Conservation (phyloP, 768 basidiomycete genomes). For the Suillus sp. region DNA sequence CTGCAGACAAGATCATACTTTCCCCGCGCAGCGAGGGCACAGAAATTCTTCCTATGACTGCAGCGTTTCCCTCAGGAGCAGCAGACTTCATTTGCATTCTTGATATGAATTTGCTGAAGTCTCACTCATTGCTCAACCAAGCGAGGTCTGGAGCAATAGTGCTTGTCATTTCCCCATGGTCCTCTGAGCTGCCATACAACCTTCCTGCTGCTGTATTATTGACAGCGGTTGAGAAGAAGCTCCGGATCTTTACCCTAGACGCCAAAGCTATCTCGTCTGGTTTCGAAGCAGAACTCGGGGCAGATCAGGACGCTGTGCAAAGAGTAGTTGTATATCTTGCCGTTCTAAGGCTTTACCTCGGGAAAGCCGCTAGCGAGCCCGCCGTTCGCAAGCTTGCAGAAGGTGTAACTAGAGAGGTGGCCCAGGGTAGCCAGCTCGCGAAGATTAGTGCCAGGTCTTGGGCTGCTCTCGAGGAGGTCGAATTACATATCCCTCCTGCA, state of each 20-base stretch:
- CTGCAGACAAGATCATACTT: constrained; percentile 69
- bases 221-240: constrained; percentile 50
- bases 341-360: constrained; percentile 84
- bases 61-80: constrained; percentile 54
- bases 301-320: constrained; percentile 47
- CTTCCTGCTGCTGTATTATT: constrained; percentile 53
- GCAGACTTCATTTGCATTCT: constrained; percentile 76
- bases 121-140: constrained; percentile 69
- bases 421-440: constrained; percentile 47
- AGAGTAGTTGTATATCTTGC: constrained; percentile 70
- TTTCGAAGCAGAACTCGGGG: constrained; percentile 34
- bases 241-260: constrained; percentile 64
- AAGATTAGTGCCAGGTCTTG: constrained; percentile 64
- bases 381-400: constrained; percentile 55
- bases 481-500: constrained; percentile 36
- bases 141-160: constrained; percentile 70
- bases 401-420: constrained; percentile 43
- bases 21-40: constrained; percentile 43
- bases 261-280: constrained; percentile 52
- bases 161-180: constrained; percentile 77
- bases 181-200: constrained; percentile 67
- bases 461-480: constrained; percentile 63
- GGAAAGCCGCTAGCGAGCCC: constrained; percentile 55
- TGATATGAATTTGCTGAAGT: constrained; percentile 76
- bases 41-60: constrained; percentile 52